Evolutionary conservation across 1,284 basidiomycete species (phyloP), one percentile per base, ranked within the genome.

Genomic region (Ustilago crameri): DNA sequence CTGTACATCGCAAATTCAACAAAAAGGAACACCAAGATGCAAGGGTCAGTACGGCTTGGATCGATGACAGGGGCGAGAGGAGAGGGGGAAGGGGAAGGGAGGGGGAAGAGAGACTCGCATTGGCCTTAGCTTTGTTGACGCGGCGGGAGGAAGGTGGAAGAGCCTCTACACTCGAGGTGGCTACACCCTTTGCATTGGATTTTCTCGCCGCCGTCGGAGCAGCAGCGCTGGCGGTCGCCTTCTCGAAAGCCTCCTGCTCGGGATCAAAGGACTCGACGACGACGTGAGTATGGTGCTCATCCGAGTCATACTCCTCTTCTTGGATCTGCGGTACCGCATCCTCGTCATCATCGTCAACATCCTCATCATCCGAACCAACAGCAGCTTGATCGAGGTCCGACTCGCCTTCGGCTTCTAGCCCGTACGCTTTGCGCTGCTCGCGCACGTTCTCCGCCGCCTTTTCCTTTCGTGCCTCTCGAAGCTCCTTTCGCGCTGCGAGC

Each of bases 371-470:
- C 30, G 54, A 60, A 9, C 23, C 48, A n/a, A n/a, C n/a, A 1
- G 22, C 57, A 14, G 49, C 62, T 14, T 41, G 46, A 9, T 76
- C 68, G 44, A 65, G 59, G 35, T 73, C 75, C 22, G 66, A 70
- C 22, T 78, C 76, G 48, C 69, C 74, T 37, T 73, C 71, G 26
- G 62, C 63, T n/a, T 63, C 57, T 12, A 66, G 63, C n/a, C 76
- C 79, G 23, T 62, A 75, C 10, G 76, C 75, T 20, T 59, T 70
- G 32, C 64, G 52, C 48, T 80, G 74, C 27, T 74, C 74, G 18
- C 64, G 61, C 22, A 81, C 74, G 37, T 81, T 81, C 46, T 81
- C 79, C 10, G 72, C 74, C 0, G 79, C 79, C 55, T 70, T 66
- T 42, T 78, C 57, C 34, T 71, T 72, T 17, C 75, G 60, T 17